phyloP scores from a whole-genome alignment of 768 basidiomycete genomes.

The Chlorophyllum brunneum region DNA sequence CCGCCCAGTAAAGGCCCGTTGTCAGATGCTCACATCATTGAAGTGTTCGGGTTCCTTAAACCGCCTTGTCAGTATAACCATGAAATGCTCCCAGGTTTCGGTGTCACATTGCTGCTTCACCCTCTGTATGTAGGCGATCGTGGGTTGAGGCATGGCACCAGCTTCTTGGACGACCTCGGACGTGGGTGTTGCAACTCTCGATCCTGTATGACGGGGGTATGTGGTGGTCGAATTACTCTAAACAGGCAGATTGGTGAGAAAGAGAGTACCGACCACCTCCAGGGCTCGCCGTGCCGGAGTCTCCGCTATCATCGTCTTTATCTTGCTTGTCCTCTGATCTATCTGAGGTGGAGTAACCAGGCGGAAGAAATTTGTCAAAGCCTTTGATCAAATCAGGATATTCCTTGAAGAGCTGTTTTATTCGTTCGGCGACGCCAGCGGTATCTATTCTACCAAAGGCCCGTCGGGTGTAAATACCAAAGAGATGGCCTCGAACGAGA shows the following conservation, averaged over 20 bases:
- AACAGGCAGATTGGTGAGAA: background rate
- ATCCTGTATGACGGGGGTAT: background rate
- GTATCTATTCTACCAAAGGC: conserved; percentile 61
- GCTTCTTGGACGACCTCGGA: background rate
- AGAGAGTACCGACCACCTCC: background rate
- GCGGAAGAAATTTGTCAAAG: conserved; percentile 80
- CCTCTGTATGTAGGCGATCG: background rate
- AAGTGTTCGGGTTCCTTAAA: background rate
- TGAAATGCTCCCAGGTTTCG: background rate
- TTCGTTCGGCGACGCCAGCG: conserved; percentile 74
- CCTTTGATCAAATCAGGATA: conserved; percentile 73
- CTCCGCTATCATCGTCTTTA: background rate
- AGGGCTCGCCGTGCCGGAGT: background rate
- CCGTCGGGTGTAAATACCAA: background rate
- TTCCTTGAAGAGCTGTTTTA: conserved; percentile 66
- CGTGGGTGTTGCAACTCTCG: background rate
- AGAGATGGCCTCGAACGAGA: background rate
- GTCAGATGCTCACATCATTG: background rate
- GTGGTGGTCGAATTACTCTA: background rate
- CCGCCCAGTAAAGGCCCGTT: background rate
- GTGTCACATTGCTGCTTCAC: background rate
- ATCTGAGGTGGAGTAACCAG: conserved; percentile 41
- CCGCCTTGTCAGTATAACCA: conserved; percentile 4
- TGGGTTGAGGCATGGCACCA: background rate
- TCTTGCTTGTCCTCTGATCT: background rate